Base-by-base conservation (phyloP, 352 stramenopile species). In the Globisporangium rhizosaccharum region DNA sequence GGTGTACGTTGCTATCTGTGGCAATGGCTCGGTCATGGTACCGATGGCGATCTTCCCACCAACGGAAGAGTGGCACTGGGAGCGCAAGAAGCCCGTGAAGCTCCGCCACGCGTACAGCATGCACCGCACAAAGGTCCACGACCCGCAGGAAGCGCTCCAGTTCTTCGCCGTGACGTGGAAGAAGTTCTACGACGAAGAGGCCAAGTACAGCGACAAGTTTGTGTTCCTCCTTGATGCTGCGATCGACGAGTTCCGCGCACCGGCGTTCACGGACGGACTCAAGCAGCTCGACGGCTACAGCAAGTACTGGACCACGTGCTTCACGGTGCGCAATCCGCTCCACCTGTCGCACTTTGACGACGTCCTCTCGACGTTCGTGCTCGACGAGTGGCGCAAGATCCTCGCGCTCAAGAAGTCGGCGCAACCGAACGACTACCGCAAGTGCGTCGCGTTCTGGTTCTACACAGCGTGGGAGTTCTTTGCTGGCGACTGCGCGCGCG, bases 151-250 rank as follows among this genome's bases (percentile, higher is more conserved):
- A 54, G 84, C 84, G 26, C 61, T 93, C 44, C 79, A 93, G 65
- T 93, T 93, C 67, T 93, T 93, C 55, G 84, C 82, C 1, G 82
- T 91, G 61, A 91, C 84, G 46, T 93, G 84, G 84, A 91, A 90
- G 62, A 93, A 93, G 63, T 91, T 90, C 68, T 93, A 91, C 62
- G 84, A 93, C 20, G 84, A 93, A 61, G 82, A 93, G 42, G 84
- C 84, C 58, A 91, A 89, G 68, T 91, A 91, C 76, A 88, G 75
- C 56, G 84, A 93, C 71, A 90, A 91, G 63, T 93, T 92, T 54
- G 73, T 72, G 23, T 92, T 93, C 51, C 51, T 93, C 51, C 63
- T 93, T 30, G 84, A 93, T 61, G 74, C 77, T 9, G 68, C 60
- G 1, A 65, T 93, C 18, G 69, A 83, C 28, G 84, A 90, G 51